phyloP scores from a whole-genome alignment of 106 monocot genomes.

The Chionographis japonica region DNA sequence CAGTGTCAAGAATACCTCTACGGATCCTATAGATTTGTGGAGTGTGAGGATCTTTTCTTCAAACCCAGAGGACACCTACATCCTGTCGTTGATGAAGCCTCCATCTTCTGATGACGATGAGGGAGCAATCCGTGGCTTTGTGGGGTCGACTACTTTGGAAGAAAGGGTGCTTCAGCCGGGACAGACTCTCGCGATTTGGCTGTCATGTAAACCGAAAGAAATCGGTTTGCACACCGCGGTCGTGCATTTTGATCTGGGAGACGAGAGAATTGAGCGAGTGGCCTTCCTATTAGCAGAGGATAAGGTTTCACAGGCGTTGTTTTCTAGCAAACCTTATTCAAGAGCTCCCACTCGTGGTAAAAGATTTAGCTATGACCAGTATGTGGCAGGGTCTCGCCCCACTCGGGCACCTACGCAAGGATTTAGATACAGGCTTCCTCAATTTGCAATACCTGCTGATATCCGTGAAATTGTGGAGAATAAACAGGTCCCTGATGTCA shows the following conservation, averaged over 20 bases:
- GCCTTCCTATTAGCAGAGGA: slow-evolving; percentile 90
- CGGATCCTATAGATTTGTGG: slow-evolving; percentile 75
- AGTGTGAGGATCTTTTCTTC: slow-evolving; percentile 84
- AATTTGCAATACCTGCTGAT: slow-evolving; percentile 51
- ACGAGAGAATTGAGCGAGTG: slow-evolving; percentile 83
- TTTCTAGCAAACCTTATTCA: slow-evolving; percentile 56
- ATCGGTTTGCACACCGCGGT: slow-evolving; percentile 78
- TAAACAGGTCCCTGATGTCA: slow-evolving; percentile 57
- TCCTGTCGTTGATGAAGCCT: slow-evolving; percentile 78
- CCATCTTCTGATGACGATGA: slow-evolving; percentile 42
- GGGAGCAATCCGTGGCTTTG: slow-evolving; percentile 28
- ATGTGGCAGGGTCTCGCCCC: slow-evolving; percentile 59
- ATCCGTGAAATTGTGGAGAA: slow-evolving; percentile 55
- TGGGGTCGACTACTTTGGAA: slow-evolving; percentile 60
- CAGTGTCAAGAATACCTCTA: slow-evolving; percentile 50
- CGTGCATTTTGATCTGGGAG: slow-evolving; percentile 76
- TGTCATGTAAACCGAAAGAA: slow-evolving; percentile 85
- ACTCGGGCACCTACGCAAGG: slow-evolving; percentile 15
- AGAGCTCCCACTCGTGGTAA: slow-evolving; percentile 33
- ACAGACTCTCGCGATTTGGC: slow-evolving; percentile 67
- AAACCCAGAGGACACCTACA: slow-evolving; percentile 65
- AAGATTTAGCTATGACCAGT: slow-evolving; percentile 34
- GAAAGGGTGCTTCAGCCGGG: slow-evolving; percentile 75
- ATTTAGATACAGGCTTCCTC: slow-evolving; percentile 38
- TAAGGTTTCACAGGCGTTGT: slow-evolving; percentile 58